Evolutionary conservation across 1,284 basidiomycete genomes (phyloP).

Genomic region (Phylloboletellus chloephorus): DNA sequence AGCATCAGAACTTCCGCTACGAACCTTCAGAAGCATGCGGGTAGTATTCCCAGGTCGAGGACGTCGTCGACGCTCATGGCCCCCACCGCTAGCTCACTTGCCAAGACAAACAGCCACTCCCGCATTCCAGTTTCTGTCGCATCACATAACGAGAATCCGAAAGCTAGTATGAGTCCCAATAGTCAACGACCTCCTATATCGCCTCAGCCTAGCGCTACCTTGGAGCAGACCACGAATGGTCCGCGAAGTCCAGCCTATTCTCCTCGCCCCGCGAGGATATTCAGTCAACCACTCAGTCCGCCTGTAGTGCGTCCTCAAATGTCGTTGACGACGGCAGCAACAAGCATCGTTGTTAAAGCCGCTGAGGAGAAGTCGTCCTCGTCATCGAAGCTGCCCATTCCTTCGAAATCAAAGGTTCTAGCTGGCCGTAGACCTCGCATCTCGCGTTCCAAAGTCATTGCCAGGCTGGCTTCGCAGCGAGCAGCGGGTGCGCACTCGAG

Average conservation of each 20-base stretch:
- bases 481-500: conserved; percentile 34
- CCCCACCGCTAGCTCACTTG: conserved; percentile 73
- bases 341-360: conserved; percentile 18
- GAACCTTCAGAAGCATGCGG: conserved; percentile 16
- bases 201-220: conserved; percentile 18
- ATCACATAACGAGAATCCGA: conserved; percentile 16
- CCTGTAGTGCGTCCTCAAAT: conserved; percentile 25
- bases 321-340: conserved; percentile 33
- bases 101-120: conserved; percentile 40
- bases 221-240: conserved; percentile 44
- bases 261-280: conserved; percentile 37
- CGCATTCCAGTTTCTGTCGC: conserved; percentile 15
- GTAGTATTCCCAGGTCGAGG: conserved; percentile 12
- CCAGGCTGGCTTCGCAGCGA: conserved; percentile 66
- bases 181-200: conserved; percentile 20
- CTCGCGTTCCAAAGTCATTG: conserved; percentile 72
- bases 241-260: conserved; percentile 26
- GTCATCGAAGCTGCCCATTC: conserved; percentile 19
- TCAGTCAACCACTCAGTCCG: conserved; percentile 47
- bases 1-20: conserved; percentile 14
- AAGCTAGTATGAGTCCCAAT: conserved; percentile 14
- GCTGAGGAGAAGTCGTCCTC: conserved; percentile 3
- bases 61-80: conserved; percentile 56
- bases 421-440: conserved; percentile 63
- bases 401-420: conserved; percentile 37